Evolutionary conservation across 2,329 filamentous ascomycete genomes (phyloP).

Genomic region (Orbilia oligospora): DNA sequence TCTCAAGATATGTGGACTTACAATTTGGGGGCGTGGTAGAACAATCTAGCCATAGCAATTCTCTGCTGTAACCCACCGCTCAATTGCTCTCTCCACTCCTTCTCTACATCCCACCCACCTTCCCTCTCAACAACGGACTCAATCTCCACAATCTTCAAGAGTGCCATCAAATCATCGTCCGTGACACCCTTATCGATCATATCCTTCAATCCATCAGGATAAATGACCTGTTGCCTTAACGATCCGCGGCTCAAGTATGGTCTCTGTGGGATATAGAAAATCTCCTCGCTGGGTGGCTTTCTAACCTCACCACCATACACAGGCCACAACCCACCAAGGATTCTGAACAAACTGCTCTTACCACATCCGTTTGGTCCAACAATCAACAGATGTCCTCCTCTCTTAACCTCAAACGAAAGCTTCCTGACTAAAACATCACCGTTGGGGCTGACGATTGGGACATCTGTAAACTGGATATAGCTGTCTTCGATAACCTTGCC

Average conservation of each 20-base stretch:
- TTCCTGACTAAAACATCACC: constrained; percentile 90
- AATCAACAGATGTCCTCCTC: constrained; percentile 91
- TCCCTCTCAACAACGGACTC: constrained; percentile 84
- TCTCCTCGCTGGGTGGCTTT: constrained; percentile 91
- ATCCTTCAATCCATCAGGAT: constrained; percentile 88
- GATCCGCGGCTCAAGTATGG: constrained; percentile 93
- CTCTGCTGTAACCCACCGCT: constrained; percentile 94
- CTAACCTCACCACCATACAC: constrained; percentile 95
- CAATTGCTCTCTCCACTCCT: constrained; percentile 95
- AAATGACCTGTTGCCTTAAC: constrained; percentile 96
- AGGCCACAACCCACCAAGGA: constrained; percentile 95
- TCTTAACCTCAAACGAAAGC: constrained; percentile 87
- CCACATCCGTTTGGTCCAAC: constrained; percentile 97
- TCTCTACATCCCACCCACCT: constrained; percentile 90
- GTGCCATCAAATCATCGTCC: constrained; percentile 82
- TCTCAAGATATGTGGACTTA: constrained; percentile 32
- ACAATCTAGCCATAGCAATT: constrained; percentile 87
- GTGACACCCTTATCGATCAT: constrained; percentile 88
- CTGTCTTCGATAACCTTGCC: constrained; percentile 85
- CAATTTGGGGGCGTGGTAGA: constrained; percentile 64
- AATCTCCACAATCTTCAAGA: constrained; percentile 85
- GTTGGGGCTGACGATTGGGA: constrained; percentile 97
- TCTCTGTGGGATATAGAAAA: constrained; percentile 98
- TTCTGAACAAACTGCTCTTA: constrained; percentile 95
- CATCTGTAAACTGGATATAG: constrained; percentile 86